Percentiles rank a stretch among this genome's conserved stretches.
Evolutionary conservation across 768 basidiomycete species (phyloP).

Genomic region (Serendipita sp.): DNA sequence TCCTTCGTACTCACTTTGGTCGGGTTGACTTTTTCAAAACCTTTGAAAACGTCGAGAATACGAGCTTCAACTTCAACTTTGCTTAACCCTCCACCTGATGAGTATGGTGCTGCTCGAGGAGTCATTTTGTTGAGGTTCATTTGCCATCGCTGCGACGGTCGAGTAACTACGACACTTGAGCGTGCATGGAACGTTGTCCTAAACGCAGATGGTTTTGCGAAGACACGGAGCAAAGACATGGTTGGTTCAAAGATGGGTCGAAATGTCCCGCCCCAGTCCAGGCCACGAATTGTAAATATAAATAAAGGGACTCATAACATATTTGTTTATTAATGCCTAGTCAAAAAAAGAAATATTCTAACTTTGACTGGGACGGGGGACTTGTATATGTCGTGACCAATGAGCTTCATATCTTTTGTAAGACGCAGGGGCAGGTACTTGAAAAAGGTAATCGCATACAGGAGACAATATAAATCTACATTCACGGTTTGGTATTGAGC

Average conservation of each 20-base stretch:
- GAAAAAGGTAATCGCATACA: no score
- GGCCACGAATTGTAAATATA: no score
- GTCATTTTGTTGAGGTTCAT: background rate
- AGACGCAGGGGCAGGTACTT: no score
- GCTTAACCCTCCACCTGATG: slow-evolving; percentile 48
- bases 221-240: background rate
- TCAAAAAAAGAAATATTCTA: no score
- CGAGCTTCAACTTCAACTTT: slow-evolving; percentile 54
- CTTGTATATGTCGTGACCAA: background rate
- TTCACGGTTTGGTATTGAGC: background rate
- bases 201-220: background rate
- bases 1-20: slow-evolving; percentile 39
- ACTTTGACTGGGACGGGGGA: no score
- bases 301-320: no score
- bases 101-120: slow-evolving; percentile 36
- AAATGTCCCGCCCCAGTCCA: background rate
- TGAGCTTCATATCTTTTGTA: background rate
- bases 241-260: background rate
- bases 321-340: no score
- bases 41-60: slow-evolving; percentile 68
- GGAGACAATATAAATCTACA: background rate
- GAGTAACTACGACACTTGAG: no score
- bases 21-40: slow-evolving; percentile 75
- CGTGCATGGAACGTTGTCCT: slow-evolving; percentile 1
- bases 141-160: background rate